Conservation (phyloP, 345 rosid genomes). For the Theobroma cacao region DNA sequence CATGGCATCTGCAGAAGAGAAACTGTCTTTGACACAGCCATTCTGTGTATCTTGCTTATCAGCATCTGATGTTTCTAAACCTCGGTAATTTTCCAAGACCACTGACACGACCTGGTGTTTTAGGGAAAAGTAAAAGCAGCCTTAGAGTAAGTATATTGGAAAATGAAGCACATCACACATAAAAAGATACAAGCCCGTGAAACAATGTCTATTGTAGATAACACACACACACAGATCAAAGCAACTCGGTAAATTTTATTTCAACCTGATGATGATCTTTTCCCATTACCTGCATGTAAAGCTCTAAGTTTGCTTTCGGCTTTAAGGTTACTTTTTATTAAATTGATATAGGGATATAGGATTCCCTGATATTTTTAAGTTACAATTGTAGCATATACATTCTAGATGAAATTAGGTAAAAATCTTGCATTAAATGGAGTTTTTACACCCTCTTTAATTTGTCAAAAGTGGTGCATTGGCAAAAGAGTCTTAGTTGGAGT, state of each 20-base stretch:
- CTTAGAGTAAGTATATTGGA: neutral
- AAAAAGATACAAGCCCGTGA: neutral
- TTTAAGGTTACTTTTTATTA: neutral
- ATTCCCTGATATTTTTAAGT: neutral
- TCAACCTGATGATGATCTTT: neutral
- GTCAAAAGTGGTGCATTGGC: neutral
- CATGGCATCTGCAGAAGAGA: slow-evolving; percentile 33
- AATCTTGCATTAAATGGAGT: neutral
- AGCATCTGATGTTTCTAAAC: slow-evolving; percentile 19
- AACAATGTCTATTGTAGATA: neutral
- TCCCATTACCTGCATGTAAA: neutral
- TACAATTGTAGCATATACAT: neutral
- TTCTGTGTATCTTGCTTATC: slow-evolving; percentile 28
- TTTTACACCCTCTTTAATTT: neutral
- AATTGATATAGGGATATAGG: neutral
- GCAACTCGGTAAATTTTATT: neutral
- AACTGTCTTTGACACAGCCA: slow-evolving; percentile 27
- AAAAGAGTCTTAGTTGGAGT: neutral
- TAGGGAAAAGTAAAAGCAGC: neutral
- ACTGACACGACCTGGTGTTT: slow-evolving; percentile 57
- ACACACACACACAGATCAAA: neutral
- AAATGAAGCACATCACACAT: neutral
- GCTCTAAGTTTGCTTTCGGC: neutral
- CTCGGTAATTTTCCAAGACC: slow-evolving; percentile 66
- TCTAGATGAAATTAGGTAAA: neutral